Conservation (phyloP, 2,329 filamentous ascomycete species). For the Neofusicoccum sp. region DNA sequence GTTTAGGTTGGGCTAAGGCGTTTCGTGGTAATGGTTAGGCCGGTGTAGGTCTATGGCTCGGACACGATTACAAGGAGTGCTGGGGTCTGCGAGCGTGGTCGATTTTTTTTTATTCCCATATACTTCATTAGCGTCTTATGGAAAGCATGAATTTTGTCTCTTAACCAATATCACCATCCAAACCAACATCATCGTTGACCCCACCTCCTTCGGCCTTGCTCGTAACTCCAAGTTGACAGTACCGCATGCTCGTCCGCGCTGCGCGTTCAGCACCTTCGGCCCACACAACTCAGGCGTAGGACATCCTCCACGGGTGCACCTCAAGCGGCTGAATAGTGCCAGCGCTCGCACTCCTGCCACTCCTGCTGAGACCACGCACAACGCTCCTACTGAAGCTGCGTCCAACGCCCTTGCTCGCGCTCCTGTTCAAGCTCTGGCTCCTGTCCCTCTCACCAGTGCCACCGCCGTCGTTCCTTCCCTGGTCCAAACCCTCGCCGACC, state of each 20-base stretch:
- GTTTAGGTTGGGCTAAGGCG: neutral
- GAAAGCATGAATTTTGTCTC: neutral
- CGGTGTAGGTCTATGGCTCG: neutral
- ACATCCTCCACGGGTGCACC: slow-evolving; percentile 1
- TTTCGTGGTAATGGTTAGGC: neutral
- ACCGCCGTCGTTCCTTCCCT: too few relatives aligned
- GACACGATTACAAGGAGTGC: neutral
- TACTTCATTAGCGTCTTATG: neutral
- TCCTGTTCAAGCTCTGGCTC: neutral
- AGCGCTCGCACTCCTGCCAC: neutral
- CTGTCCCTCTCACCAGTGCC: neutral
- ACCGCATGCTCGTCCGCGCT: too few relatives aligned
- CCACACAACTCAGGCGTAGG: neutral
- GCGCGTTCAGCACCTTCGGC: too few relatives aligned
- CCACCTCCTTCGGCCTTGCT: too few relatives aligned
- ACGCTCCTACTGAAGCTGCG: too few relatives aligned
- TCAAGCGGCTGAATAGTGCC: neutral
- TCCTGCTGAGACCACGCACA: too few relatives aligned
- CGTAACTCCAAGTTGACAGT: too few relatives aligned
- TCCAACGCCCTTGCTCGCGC: neutral
- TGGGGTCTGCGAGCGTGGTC: neutral
- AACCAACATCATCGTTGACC: too few relatives aligned
- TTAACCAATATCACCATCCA: too few relatives aligned
- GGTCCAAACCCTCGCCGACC: too few relatives aligned
- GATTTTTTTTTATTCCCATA: neutral